A percentile compares a stretch with the other conserved stretches of the same genome.
Conservation (phyloP, 1,284 basidiomycete genomes). For the Filobasidium uniguttulatum region DNA sequence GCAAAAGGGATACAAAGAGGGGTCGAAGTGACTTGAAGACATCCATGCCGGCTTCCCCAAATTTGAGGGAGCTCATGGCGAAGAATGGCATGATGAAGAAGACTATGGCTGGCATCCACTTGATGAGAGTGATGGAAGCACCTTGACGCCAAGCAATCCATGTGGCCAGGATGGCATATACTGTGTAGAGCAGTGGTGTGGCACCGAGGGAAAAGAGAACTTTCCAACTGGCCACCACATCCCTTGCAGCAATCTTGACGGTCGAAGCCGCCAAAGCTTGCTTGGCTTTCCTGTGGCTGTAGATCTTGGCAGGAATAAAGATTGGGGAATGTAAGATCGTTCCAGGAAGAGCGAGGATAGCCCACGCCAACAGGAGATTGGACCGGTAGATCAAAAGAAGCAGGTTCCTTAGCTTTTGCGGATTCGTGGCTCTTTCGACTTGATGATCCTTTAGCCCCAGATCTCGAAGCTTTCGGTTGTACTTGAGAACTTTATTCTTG, state of each 20-base stretch:
- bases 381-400: constrained; percentile 75
- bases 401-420: constrained; percentile 70
- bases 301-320: constrained; percentile 80
- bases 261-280: constrained; percentile 92
- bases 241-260: constrained; percentile 88
- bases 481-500: constrained; percentile 72
- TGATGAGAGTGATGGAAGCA: constrained; percentile 46
- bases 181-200: constrained; percentile 71
- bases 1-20: constrained; percentile 74
- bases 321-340: constrained; percentile 92
- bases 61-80: constrained; percentile 90
- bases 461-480: constrained; percentile 81
- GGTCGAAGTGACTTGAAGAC: constrained; percentile 63
- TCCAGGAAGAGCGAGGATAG: constrained; percentile 76
- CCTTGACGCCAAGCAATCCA: constrained; percentile 58
- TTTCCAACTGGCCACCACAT: constrained; percentile 97
- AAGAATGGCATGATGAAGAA: constrained; percentile 69
- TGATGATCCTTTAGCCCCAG: constrained; percentile 97
- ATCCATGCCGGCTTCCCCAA: constrained; percentile 97
- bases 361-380: constrained; percentile 69
- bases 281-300: constrained; percentile 84
- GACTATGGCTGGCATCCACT: constrained; percentile 69
- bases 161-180: constrained; percentile 72
- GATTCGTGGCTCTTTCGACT: constrained; percentile 64
- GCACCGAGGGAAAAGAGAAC: constrained; percentile 85